phyloP scores from a whole-genome alignment of 2,329 filamentous ascomycete genomes.

The Ophiocordyceps camponoti-saundersi region DNA sequence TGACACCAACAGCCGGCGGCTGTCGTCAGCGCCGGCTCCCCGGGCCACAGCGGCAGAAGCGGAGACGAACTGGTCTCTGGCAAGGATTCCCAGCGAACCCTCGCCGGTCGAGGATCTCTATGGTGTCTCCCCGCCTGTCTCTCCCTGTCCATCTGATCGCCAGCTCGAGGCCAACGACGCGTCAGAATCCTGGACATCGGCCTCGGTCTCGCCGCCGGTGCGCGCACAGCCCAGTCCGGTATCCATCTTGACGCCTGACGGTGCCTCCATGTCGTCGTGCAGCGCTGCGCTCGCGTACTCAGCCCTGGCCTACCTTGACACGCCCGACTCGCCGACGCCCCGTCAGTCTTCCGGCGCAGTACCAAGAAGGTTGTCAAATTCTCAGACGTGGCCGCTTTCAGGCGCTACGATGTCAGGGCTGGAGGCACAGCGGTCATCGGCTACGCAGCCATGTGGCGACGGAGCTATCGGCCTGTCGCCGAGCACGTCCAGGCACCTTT shows the following conservation, averaged over 20 bases:
- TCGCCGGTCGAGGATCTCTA: constrained; percentile 18
- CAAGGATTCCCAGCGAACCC: background rate
- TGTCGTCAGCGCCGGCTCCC: background rate
- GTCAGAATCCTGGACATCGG: constrained; percentile 4
- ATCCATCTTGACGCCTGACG: background rate
- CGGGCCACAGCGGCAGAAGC: background rate
- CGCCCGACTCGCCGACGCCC: background rate
- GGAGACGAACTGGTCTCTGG: background rate
- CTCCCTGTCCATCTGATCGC: constrained; percentile 12
- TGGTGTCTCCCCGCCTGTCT: constrained; percentile 27
- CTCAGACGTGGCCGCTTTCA: constrained; percentile 29
- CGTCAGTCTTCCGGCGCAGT: background rate
- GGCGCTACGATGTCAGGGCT: constrained; percentile 9
- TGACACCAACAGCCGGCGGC: background rate
- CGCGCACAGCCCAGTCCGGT: background rate
- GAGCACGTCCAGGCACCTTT: background rate
- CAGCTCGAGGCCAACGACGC: constrained; percentile 3
- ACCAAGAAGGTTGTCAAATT: constrained; percentile 14
- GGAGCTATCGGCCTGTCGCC: background rate
- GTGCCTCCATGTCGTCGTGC: background rate
- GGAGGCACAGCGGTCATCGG: constrained; percentile 2
- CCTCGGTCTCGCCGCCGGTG: background rate
- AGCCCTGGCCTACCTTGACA: background rate
- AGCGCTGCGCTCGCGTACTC: background rate
- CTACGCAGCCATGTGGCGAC: too few relatives aligned